Evolutionary conservation across 768 basidiomycete genomes (phyloP).

Genomic region (Grammothele lineata): DNA sequence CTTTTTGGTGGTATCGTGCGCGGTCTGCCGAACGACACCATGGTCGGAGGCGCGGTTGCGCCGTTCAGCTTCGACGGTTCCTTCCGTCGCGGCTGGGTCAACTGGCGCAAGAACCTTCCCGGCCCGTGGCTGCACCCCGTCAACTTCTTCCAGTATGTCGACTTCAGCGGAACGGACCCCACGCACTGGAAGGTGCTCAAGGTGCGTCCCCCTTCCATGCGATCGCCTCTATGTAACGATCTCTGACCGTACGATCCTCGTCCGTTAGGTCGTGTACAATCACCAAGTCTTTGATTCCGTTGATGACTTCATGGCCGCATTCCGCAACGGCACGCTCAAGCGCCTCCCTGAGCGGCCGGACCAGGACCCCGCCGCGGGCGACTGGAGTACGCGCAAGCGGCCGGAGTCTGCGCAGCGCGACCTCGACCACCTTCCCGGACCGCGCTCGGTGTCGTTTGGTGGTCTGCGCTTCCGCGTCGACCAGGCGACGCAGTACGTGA

Average conservation of each 20-base stretch:
- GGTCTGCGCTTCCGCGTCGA: conserved; percentile 58
- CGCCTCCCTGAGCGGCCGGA: conserved; percentile 31
- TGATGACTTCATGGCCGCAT: conserved; percentile 50
- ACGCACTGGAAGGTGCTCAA: conserved; percentile 49
- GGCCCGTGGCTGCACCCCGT: conserved; percentile 53
- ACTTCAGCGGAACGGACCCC: conserved; percentile 49
- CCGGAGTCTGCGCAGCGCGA: conserved; percentile 37
- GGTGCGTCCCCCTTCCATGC: conserved; percentile 23
- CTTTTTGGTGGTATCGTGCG: conserved; percentile 43
- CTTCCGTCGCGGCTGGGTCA: conserved; percentile 52
- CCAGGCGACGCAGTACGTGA: conserved; percentile 45
- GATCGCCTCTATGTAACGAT: too few species aligned
- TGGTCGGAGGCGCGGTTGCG: conserved; percentile 40
- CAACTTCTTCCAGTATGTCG: conserved; percentile 54
- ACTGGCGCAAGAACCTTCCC: conserved; percentile 44
- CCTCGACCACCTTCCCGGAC: conserved; percentile 62
- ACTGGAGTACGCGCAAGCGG: conserved; percentile 46
- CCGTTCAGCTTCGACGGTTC: conserved; percentile 59
- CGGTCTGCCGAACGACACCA: conserved; percentile 45
- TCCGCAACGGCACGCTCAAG: conserved; percentile 46
- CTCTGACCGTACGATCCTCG: too few species aligned
- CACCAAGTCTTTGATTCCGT: conserved; percentile 47
- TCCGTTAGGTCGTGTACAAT: conserved; percentile 59
- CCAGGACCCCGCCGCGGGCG: conserved; percentile 23
- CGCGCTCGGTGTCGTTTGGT: conserved; percentile 56